These are phyloP conservation scores for Streptanthus diversifolius DNA, from an alignment of 345 rosid genomes.

Conservation along the genomic window DNA sequence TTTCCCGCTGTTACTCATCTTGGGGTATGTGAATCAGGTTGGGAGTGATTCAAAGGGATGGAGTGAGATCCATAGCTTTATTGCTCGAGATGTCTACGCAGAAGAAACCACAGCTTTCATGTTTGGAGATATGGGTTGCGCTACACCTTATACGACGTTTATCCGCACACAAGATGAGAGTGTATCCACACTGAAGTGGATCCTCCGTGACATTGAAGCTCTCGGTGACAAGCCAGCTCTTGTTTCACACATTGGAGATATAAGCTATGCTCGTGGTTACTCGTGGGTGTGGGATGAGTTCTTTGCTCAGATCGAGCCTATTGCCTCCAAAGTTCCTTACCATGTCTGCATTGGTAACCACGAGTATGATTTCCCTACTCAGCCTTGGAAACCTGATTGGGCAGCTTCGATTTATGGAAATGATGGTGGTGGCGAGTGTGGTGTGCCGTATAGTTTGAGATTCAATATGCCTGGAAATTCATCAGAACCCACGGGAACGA, in stretches of 20 bases:
- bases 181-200: constrained; percentile 74
- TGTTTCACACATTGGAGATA: constrained; percentile 87
- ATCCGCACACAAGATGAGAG: constrained; percentile 82
- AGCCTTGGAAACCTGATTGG: constrained; percentile 96
- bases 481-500: constrained; percentile 62
- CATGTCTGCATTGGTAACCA: constrained; percentile 97
- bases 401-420: constrained; percentile 50
- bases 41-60: constrained; percentile 85
- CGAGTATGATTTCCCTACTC: constrained; percentile 84
- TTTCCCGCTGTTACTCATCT: background rate
- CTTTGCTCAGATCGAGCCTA: constrained; percentile 69
- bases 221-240: constrained; percentile 62
- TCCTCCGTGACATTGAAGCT: constrained; percentile 81
- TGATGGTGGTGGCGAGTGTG: constrained; percentile 96
- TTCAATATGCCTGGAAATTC: constrained; percentile 93
- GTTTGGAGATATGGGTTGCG: constrained; percentile 89
- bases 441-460: constrained; percentile 81
- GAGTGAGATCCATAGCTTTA: constrained; percentile 61
- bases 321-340: constrained; percentile 77
- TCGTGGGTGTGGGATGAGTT: constrained; percentile 95
- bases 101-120: constrained; percentile 76
- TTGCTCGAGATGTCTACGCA: constrained; percentile 48
- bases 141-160: constrained; percentile 71
- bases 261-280: constrained; percentile 92
- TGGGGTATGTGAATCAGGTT: constrained; percentile 43